phyloP scores from a whole-genome alignment of 106 monocot genomes.

The Iris macrosiphon region DNA sequence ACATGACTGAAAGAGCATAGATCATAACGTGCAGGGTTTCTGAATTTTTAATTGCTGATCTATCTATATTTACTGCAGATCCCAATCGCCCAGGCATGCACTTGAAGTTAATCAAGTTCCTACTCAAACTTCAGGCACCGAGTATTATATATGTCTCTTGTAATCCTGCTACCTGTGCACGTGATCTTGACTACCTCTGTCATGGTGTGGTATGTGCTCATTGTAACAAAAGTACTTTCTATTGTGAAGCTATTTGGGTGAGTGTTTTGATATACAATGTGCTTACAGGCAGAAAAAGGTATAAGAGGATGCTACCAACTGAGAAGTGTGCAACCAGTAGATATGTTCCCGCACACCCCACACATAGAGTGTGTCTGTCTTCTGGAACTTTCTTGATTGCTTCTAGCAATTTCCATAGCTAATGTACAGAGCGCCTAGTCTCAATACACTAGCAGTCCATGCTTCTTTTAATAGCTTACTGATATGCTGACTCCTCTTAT shows the following conservation, averaged over 20 bases:
- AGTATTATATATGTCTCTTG: slow-evolving; percentile 89
- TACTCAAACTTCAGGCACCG: slow-evolving; percentile 54
- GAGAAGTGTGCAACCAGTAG: slow-evolving; percentile 74
- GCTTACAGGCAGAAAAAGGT: slow-evolving; percentile 49
- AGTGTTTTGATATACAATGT: not conserved
- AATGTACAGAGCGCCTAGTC: too few species aligned
- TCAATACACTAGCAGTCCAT: too few species aligned
- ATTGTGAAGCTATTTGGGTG: not conserved
- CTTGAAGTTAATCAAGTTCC: slow-evolving; percentile 85
- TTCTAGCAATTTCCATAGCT: too few species aligned
- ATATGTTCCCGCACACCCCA: slow-evolving; percentile 98
- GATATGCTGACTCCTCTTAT: too few species aligned
- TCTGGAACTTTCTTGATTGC: slow-evolving; percentile 39
- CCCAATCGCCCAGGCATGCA: slow-evolving; percentile 98
- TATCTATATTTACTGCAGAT: slow-evolving; percentile 39
- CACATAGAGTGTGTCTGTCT: slow-evolving; percentile 92
- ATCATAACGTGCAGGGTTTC: too few species aligned
- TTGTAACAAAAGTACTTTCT: not conserved
- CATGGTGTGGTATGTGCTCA: slow-evolving; percentile 70
- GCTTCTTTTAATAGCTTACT: too few species aligned
- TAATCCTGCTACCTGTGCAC: slow-evolving; percentile 93
- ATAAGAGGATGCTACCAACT: slow-evolving; percentile 74
- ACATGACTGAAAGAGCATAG: too few species aligned
- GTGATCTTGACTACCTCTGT: slow-evolving; percentile 92
- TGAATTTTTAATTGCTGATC: too few species aligned